phyloP scores from a whole-genome alignment of 139 green algal genomes.

The Zygnema circumcarinatum region DNA sequence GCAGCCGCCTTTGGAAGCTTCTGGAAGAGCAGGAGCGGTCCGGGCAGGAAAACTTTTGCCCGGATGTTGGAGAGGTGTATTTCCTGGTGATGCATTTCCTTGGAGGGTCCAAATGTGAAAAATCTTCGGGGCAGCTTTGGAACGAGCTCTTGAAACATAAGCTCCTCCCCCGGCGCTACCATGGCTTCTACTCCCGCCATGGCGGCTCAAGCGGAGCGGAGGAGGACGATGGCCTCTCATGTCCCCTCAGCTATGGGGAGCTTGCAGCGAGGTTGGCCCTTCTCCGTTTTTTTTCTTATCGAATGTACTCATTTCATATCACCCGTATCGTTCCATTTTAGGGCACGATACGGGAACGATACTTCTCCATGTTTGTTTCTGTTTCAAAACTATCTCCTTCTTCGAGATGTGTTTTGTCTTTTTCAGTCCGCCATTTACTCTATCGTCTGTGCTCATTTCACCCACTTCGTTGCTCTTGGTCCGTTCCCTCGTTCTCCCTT shows the following conservation, averaged over 20 bases:
- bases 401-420: too few relatives aligned
- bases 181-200: slow-evolving; percentile 13
- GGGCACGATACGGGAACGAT: too few relatives aligned
- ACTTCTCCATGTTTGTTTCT: too few relatives aligned
- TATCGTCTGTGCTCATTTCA: too few relatives aligned
- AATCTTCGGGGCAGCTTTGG: slow-evolving; percentile 33
- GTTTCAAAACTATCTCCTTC: too few relatives aligned
- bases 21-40: not conserved
- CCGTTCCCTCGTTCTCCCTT: too few relatives aligned
- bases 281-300: too few relatives aligned
- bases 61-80: slow-evolving; percentile 49
- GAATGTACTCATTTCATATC: too few relatives aligned
- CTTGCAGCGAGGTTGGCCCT: slow-evolving; percentile 16
- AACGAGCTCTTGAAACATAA: slow-evolving; percentile 52
- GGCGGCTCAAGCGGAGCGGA: not conserved
- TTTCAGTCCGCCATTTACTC: too few relatives aligned
- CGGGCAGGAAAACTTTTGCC: slow-evolving; percentile 1
- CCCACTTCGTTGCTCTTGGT: too few relatives aligned
- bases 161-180: slow-evolving; percentile 42
- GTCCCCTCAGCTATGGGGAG: slow-evolving; percentile 34
- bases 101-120: not conserved
- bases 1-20: not conserved
- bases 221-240: slow-evolving; percentile 40
- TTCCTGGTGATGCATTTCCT: slow-evolving; percentile 58
- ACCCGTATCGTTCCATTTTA: too few relatives aligned